A percentile compares a stretch with the other conserved stretches of the same genome.
Conservation (phyloP, 192 early-diverging fungal species). For the Glomus cerebriforme region DNA sequence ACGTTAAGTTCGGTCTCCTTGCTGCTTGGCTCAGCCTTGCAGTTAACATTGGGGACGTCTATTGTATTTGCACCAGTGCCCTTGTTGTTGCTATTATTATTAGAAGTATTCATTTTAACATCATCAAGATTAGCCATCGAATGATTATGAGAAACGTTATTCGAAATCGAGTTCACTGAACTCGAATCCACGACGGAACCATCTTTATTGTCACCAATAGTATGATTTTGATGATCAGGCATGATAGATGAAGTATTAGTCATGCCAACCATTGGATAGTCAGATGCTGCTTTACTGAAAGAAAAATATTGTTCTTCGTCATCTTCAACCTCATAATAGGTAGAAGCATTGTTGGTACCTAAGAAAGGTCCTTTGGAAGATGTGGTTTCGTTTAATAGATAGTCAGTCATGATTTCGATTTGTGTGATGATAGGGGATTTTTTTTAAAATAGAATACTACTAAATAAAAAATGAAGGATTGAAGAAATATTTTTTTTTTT, state of each 20-base stretch:
- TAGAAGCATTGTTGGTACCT: conserved; percentile 8
- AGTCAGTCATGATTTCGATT: conserved; percentile 22
- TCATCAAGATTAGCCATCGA: conserved; percentile 17
- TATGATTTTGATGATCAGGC: neutral
- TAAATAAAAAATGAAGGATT: neutral
- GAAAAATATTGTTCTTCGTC: conserved; percentile 24
- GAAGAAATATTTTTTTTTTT: neutral
- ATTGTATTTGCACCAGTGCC: conserved; percentile 10
- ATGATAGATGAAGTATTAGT: conserved; percentile 18
- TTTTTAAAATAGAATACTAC: neutral
- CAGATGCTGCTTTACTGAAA: conserved; percentile 19
- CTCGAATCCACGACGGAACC: conserved; percentile 1
- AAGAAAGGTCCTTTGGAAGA: conserved; percentile 17
- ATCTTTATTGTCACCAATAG: conserved; percentile 1
- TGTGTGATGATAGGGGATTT: neutral
- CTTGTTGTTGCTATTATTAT: conserved; percentile 22
- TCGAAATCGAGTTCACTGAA: conserved; percentile 17
- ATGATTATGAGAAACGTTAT: neutral
- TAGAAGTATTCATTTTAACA: conserved; percentile 27
- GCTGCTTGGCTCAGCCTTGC: conserved; percentile 35
- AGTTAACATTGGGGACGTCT: conserved; percentile 27
- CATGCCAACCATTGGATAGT: neutral
- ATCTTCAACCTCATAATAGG: conserved; percentile 6
- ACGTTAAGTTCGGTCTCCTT: conserved; percentile 28
- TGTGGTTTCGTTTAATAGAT: neutral